Evolutionary conservation across 805 yeast genomes (phyloP), one percentile per base, ranked within the genome.

Genomic region (Saturnispora mendoncae): DNA sequence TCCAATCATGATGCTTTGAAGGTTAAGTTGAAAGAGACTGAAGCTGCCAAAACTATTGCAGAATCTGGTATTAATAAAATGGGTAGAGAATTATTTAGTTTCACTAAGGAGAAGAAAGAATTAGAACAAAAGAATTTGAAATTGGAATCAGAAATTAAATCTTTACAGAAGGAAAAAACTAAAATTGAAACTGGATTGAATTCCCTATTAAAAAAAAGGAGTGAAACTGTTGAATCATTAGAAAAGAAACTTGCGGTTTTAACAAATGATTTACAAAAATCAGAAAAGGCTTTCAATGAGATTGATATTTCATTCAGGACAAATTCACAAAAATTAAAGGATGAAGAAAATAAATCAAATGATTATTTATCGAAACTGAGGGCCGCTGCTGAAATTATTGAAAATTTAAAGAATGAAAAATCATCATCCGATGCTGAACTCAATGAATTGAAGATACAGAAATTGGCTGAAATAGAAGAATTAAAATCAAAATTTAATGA

Each of bases 1-100:
- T 4, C 39, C 6, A 38, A 48, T 2, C 48, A 49, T 31, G 54
- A 57, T 3, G 52, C 52, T 13, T 50, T 68, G 6, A 57, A 61
- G 14, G 56, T 55, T 1, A 57, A 56, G 9, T 46, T 69, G 1
- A 38, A 45, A 2, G 36, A 51, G 2, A 51, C 63, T n/a, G 63
- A 63, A n/a, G 51, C 56, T 21, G 64, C 53, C 52, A 71, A 62
- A 46, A 51, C 43, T 38, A 64, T 60, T 48, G 83, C 90, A 1
- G 96, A 88, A 52, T 80, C 76, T 45, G 97, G 95, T 4, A 80
- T 88, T 39, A 87, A 87, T 55, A 87, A 86, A 51, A 84, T 88
- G 95, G 82, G 80, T 41, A 67, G 90, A 30, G 97, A 88, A 48
- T 64, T 88, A 24, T 74, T 85, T 58, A 72, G 72, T 36, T 64